A percentile compares a stretch with the other conserved stretches of the same genome.
These are phyloP conservation scores for Plasmopara halstedii DNA, from an alignment of 352 stramenopile genomes.

Conservation along the genomic window DNA sequence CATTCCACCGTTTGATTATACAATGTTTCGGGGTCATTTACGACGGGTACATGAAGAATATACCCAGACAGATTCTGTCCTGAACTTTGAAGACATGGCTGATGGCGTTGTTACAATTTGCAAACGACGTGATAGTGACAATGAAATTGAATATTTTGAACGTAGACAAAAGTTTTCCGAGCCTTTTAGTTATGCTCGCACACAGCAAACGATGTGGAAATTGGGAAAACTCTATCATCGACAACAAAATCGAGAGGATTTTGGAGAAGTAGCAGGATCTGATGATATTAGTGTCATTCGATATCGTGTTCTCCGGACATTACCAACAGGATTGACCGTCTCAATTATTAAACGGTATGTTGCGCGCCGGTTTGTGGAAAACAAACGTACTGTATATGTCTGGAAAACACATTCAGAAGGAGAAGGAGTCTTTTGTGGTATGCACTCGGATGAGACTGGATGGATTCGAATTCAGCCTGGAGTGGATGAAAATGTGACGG, in stretches of 20 bases:
- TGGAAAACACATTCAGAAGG: slow-evolving; percentile 37
- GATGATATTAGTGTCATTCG: slow-evolving; percentile 21
- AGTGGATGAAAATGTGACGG: slow-evolving; percentile 2
- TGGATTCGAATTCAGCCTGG: slow-evolving; percentile 17
- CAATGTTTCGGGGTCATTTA: slow-evolving; percentile 19
- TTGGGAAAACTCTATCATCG: slow-evolving; percentile 9
- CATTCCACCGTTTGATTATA: slow-evolving; percentile 11
- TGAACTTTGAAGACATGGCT: slow-evolving; percentile 2
- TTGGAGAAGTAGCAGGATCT: slow-evolving; percentile 8
- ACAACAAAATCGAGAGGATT: slow-evolving; percentile 13
- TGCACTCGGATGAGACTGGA: slow-evolving; percentile 44
- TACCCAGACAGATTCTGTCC: slow-evolving; percentile 8
- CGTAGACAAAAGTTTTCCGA: slow-evolving; percentile 9
- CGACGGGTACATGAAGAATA: slow-evolving; percentile 16
- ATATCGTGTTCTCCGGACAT: slow-evolving; percentile 6
- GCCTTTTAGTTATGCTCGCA: slow-evolving; percentile 16
- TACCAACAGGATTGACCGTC: slow-evolving; percentile 1
- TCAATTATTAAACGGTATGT: slow-evolving; percentile 14
- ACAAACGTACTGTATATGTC: slow-evolving; percentile 32
- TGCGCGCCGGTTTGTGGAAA: slow-evolving; percentile 25
- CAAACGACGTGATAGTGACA: slow-evolving; percentile 2
- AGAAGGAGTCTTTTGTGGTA: slow-evolving; percentile 20
- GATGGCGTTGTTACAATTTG: slow-evolving; percentile 3
- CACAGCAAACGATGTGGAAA: slow-evolving; percentile 10
- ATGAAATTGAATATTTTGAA: slow-evolving; percentile 15